These are phyloP conservation scores for Hygrocybe punicea DNA, from an alignment of 768 basidiomycete genomes.

Conservation along the genomic window DNA sequence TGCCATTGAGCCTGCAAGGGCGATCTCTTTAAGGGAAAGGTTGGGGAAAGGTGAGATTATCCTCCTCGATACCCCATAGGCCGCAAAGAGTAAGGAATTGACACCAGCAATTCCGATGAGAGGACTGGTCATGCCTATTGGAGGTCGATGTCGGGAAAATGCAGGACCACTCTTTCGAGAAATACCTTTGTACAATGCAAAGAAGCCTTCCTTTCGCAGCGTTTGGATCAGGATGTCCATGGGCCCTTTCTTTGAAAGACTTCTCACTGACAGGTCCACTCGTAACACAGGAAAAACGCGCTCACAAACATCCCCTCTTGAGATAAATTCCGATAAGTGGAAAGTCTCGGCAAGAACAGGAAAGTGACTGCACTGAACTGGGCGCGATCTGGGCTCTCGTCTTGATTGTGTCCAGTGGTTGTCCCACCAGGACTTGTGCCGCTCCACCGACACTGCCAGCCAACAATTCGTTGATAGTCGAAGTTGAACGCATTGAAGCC, in stretches of 20 bases:
- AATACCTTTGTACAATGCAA: slow-evolving; percentile 92
- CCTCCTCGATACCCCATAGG: slow-evolving; percentile 78
- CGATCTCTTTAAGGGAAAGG: slow-evolving; percentile 73
- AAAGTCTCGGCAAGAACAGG: not conserved
- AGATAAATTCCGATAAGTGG: slow-evolving; percentile 8
- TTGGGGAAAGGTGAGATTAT: slow-evolving; percentile 87
- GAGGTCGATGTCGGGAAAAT: not conserved
- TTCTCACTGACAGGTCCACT: not conserved
- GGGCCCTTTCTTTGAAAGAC: slow-evolving; percentile 71
- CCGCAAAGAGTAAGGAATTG: slow-evolving; percentile 91
- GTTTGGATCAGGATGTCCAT: slow-evolving; percentile 88
- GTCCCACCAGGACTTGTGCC: slow-evolving; percentile 91
- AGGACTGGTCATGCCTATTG: slow-evolving; percentile 82
- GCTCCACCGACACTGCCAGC: slow-evolving; percentile 92
- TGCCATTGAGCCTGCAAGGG: slow-evolving; percentile 86
- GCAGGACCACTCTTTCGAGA: not conserved
- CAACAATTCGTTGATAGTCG: slow-evolving; percentile 73
- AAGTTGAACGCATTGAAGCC: not conserved
- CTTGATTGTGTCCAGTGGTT: slow-evolving; percentile 86
- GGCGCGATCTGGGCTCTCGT: slow-evolving; percentile 85
- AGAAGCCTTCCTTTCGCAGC: slow-evolving; percentile 80
- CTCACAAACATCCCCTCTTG: slow-evolving; percentile 86
- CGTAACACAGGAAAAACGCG: not conserved
- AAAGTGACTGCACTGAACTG: slow-evolving; percentile 44
- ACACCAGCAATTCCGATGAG: slow-evolving; percentile 92